Evolutionary conservation across 2,329 filamentous ascomycete genomes (phyloP).

Genomic region (Emmonsia crescens): DNA sequence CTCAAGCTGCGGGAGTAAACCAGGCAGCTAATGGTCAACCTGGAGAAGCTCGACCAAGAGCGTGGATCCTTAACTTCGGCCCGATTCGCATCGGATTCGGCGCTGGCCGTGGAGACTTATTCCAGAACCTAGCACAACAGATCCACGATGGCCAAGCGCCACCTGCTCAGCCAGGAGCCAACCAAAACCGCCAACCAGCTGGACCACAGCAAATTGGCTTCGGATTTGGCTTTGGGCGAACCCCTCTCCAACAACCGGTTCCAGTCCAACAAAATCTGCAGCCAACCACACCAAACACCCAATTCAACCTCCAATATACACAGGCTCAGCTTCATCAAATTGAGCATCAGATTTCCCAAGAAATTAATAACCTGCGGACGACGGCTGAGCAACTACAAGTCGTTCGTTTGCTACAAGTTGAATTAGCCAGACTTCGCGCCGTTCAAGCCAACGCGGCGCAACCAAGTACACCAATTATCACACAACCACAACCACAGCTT

Average conservation of each 20-base stretch:
- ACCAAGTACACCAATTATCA: neutral
- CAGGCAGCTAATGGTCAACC: slow-evolving; percentile 28
- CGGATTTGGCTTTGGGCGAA: slow-evolving; percentile 32
- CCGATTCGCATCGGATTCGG: slow-evolving; percentile 63
- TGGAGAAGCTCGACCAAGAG: slow-evolving; percentile 33
- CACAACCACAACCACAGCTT: slow-evolving; percentile 4
- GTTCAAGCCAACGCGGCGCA: slow-evolving; percentile 25
- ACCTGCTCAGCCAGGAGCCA: slow-evolving; percentile 24
- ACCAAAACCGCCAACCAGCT: slow-evolving; percentile 7
- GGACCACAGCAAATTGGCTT: slow-evolving; percentile 31
- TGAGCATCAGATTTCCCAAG: slow-evolving; percentile 57
- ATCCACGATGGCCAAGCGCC: slow-evolving; percentile 42
- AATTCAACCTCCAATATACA: slow-evolving; percentile 29
- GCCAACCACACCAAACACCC: neutral
- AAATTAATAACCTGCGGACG: slow-evolving; percentile 51
- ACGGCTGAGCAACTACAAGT: slow-evolving; percentile 57
- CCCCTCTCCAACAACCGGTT: slow-evolving; percentile 14
- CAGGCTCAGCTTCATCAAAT: slow-evolving; percentile 52
- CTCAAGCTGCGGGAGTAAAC: slow-evolving; percentile 17
- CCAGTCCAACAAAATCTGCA: slow-evolving; percentile 11
- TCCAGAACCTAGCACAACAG: slow-evolving; percentile 57
- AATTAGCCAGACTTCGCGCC: slow-evolving; percentile 55
- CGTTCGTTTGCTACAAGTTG: slow-evolving; percentile 56
- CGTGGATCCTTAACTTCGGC: slow-evolving; percentile 60
- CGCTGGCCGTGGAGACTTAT: slow-evolving; percentile 47